Evolutionary conservation across 345 rosid species (phyloP).

Genomic region (Nephelium lappaceum): DNA sequence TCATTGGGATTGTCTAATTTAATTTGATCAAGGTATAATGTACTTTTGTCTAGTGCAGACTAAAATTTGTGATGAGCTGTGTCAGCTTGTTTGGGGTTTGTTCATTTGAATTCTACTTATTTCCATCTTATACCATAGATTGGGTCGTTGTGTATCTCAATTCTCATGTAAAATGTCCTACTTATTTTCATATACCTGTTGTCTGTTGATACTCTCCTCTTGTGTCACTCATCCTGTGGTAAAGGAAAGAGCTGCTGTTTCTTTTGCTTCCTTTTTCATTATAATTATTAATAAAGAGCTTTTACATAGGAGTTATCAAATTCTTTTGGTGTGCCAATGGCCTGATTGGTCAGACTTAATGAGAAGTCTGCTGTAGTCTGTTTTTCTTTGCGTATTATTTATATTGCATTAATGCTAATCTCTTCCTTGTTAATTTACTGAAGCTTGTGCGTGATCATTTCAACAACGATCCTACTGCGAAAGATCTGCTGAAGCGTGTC

Average conservation of each 20-base stretch:
- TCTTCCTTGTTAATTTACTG: slow-evolving; percentile 1
- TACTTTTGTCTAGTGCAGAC: background rate
- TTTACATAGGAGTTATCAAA: background rate
- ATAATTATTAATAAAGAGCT: background rate
- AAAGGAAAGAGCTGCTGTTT: background rate
- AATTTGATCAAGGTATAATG: background rate
- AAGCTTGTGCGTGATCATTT: slow-evolving; percentile 93
- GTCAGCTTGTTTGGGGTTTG: background rate
- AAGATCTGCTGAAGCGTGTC: slow-evolving; percentile 69
- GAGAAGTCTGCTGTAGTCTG: background rate
- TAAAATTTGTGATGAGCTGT: background rate
- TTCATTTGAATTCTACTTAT: background rate
- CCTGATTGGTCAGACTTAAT: background rate
- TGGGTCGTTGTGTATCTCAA: background rate
- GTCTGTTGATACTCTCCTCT: background rate
- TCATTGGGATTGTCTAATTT: background rate
- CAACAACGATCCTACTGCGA: slow-evolving; percentile 52
- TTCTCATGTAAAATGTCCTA: background rate
- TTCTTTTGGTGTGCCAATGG: background rate
- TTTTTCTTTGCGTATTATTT: background rate
- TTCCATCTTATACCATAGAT: background rate
- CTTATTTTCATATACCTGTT: background rate
- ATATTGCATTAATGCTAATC: background rate
- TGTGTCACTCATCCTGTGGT: background rate
- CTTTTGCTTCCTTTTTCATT: too few relatives aligned